Conservation (phyloP, 2,329 filamentous ascomycete species). For the Claviceps sorghi region DNA sequence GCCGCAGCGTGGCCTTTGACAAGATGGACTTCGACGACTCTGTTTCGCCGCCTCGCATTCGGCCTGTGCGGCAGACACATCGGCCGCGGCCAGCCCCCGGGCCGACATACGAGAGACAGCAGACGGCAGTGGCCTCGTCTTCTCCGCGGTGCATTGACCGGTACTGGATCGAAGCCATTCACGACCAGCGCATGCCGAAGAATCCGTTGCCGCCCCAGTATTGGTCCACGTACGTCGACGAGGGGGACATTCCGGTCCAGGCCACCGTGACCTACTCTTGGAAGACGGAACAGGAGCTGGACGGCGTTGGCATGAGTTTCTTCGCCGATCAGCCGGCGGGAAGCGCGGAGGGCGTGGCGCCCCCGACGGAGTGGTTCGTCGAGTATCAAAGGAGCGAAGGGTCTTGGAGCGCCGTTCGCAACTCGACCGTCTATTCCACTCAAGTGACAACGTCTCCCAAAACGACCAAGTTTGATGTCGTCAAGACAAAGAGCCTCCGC, state of each 20-base stretch:
- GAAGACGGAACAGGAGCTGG: neutral
- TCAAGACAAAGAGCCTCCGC: neutral
- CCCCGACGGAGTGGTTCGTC: neutral
- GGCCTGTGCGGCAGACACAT: neutral
- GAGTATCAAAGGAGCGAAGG: neutral
- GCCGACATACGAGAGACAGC: neutral
- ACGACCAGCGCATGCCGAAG: neutral
- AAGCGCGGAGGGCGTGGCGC: neutral
- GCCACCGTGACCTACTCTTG: neutral
- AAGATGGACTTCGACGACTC: neutral
- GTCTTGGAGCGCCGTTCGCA: neutral
- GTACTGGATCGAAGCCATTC: conserved; percentile 1
- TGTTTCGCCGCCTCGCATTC: neutral
- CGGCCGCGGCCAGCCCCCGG: neutral
- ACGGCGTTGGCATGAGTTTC: neutral
- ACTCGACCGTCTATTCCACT: neutral
- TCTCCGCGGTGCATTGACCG: neutral
- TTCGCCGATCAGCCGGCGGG: neutral
- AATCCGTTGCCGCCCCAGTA: neutral
- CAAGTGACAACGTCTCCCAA: neutral
- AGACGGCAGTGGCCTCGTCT: neutral
- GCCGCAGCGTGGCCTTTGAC: neutral
- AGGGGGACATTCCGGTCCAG: neutral
- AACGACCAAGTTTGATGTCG: neutral
- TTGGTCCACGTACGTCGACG: neutral